Evolutionary conservation across 805 yeast genomes (phyloP).

Genomic region (Myxozyma lipomycoides): DNA sequence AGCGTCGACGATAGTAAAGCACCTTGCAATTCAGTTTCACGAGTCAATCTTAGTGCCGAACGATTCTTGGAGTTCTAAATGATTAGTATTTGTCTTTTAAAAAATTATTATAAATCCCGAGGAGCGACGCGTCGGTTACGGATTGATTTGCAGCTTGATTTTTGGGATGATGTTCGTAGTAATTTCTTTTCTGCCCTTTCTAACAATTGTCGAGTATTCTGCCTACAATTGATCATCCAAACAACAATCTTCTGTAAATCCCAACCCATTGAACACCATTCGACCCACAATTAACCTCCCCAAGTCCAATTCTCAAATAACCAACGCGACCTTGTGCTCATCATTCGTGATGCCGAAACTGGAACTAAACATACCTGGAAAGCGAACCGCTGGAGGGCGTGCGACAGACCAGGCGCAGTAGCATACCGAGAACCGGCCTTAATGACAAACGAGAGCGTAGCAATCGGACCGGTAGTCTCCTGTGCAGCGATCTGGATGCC

Average conservation of each 20-base stretch:
- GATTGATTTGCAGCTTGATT: neutral
- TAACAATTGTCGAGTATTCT: too few relatives aligned
- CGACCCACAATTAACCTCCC: too few relatives aligned
- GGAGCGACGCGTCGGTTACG: neutral
- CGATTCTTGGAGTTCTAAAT: slow-evolving; percentile 67
- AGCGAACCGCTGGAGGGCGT: slow-evolving; percentile 75
- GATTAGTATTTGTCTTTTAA: too few relatives aligned
- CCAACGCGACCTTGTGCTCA: too few relatives aligned
- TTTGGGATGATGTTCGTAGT: too few relatives aligned
- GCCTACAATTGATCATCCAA: too few relatives aligned
- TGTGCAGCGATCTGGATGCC: slow-evolving; percentile 50
- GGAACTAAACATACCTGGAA: slow-evolving; percentile 47
- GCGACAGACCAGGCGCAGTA: slow-evolving; percentile 72
- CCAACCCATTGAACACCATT: too few relatives aligned
- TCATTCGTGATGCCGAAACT: too few relatives aligned
- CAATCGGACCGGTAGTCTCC: slow-evolving; percentile 56
- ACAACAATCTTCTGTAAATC: too few relatives aligned
- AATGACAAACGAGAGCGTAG: slow-evolving; percentile 74
- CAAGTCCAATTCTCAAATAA: too few relatives aligned
- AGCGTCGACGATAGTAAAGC: slow-evolving; percentile 67
- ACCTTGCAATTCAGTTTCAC: slow-evolving; percentile 93
- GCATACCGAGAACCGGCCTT: slow-evolving; percentile 81
- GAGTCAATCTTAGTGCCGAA: slow-evolving; percentile 86
- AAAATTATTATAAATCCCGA: neutral
- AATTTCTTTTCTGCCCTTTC: too few relatives aligned